A percentile compares a stretch with the other conserved stretches of the same genome.
Conservation (phyloP, 495 filamentous ascomycete genomes). For the Penicillium macrosclerotiorum region DNA sequence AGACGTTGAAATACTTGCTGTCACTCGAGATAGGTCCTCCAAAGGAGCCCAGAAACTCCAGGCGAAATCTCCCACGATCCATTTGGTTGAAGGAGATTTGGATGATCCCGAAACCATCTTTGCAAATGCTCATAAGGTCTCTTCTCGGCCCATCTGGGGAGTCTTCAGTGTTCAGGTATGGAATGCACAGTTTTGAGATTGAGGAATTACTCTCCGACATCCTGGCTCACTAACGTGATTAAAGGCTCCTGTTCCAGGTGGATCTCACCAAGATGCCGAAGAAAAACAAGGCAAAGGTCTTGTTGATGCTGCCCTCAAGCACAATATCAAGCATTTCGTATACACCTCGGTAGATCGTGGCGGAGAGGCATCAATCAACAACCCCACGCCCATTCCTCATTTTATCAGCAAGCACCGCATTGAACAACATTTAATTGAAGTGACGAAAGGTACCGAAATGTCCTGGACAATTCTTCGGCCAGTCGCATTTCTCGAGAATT, state of each 20-base stretch:
- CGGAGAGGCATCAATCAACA: conserved; percentile 51
- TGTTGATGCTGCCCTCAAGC: conserved; percentile 53
- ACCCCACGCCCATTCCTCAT: conserved; percentile 58
- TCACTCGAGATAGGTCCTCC: conserved; percentile 60
- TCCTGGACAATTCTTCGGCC: conserved; percentile 59
- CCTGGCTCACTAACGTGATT: not conserved
- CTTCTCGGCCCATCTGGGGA: conserved; percentile 48
- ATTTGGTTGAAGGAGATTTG: conserved; percentile 57
- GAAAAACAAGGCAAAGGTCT: conserved; percentile 57
- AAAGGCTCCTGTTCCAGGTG: not conserved
- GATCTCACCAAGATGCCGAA: conserved; percentile 34
- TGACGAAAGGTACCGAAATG: conserved; percentile 40
- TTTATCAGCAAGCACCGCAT: conserved; percentile 63
- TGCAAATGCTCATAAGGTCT: conserved; percentile 37
- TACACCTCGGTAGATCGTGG: conserved; percentile 68
- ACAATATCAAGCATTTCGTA: conserved; percentile 59
- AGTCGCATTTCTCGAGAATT: conserved; percentile 65
- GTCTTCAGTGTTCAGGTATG: conserved; percentile 48
- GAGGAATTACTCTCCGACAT: too few species aligned
- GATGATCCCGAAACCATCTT: conserved; percentile 54
- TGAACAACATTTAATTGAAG: conserved; percentile 54
- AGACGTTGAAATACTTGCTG: conserved; percentile 59
- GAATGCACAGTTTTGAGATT: not conserved
- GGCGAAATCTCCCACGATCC: conserved; percentile 42
- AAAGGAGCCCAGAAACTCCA: conserved; percentile 51